Conservation (phyloP, 2,329 filamentous ascomycete species). For the Sarocladiaceae sp. region DNA sequence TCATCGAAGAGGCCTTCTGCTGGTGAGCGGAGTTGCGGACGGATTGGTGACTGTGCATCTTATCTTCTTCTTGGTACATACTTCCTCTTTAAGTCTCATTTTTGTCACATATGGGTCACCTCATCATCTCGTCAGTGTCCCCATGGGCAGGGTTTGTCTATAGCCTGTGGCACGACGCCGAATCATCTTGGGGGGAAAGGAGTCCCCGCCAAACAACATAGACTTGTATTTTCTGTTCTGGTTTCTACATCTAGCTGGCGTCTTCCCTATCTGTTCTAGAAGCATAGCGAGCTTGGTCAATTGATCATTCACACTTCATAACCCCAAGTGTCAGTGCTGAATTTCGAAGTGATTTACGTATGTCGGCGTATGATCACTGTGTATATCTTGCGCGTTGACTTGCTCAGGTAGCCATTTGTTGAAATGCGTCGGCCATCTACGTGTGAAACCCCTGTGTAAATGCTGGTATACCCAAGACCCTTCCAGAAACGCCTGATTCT, state of each 20-base stretch:
- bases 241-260: background rate
- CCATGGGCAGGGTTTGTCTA: background rate
- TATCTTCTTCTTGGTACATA: slow-evolving; percentile 8
- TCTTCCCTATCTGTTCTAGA: background rate
- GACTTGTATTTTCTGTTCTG: slow-evolving; percentile 4
- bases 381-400: background rate
- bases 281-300: slow-evolving; percentile 3
- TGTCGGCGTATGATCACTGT: background rate
- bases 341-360: no score
- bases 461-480: background rate
- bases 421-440: slow-evolving; percentile 2
- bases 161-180: background rate
- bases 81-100: slow-evolving; percentile 9
- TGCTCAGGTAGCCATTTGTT: no score
- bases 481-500: slow-evolving; percentile 3
- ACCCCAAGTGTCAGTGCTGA: no score
- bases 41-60: background rate
- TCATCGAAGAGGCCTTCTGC: slow-evolving; percentile 72
- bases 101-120: slow-evolving; percentile 9
- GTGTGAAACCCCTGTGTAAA: background rate
- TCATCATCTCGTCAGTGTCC: background rate
- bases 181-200: background rate
- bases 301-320: no score
- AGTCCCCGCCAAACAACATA: background rate
- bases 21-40: slow-evolving; percentile 35